Evolutionary conservation across 257 asterid species (phyloP), one percentile per base, ranked within the genome.

Genomic region (Ilex aquifolium): DNA sequence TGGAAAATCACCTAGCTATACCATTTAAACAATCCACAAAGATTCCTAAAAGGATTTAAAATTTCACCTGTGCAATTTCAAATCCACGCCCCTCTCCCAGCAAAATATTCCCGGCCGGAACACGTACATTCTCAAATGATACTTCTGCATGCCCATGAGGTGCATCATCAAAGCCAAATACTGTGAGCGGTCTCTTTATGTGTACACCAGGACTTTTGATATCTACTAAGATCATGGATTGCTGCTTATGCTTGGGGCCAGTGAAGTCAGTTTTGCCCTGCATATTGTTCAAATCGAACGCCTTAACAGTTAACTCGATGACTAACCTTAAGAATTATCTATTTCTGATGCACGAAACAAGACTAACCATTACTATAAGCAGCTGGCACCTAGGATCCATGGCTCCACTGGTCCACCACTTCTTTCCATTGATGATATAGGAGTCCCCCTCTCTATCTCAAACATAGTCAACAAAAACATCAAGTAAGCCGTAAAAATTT

Each of bases 371-470:
- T 69, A 89, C 90, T 52, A 92, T 85, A 71, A 92, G 96, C 72
- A 92, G 61, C 72, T 83, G 83, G 80, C 99, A 92, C 85, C 99
- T 71, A 53, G 97, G 99, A 80, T 92, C 97, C 99, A 92, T 89
- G 73, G 99, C 99, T 69, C 99, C 99, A 32, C 96, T 89, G 6
- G 97, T 87, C 99, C 97, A 92, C 99, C 99, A 92, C 73, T 92
- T 92, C 56, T 76, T 84, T 67, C 97, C 99, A 44, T 89, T 89
- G 76, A 92, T 82, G 73, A 92, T 76, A 71, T 85, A 92, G 0
- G 90, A 85, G 77, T 85, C 83, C 50, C 81, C 97, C 27, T 74
- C 62, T 66, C 99, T 92, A 74, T 46, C 63, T 51, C 68, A 70
- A 59, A 61, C 59, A 75, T 67, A 32, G 21, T 2, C 10, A n/a